Conservation (phyloP, 768 basidiomycete species). For the Amanita jacksonii region DNA sequence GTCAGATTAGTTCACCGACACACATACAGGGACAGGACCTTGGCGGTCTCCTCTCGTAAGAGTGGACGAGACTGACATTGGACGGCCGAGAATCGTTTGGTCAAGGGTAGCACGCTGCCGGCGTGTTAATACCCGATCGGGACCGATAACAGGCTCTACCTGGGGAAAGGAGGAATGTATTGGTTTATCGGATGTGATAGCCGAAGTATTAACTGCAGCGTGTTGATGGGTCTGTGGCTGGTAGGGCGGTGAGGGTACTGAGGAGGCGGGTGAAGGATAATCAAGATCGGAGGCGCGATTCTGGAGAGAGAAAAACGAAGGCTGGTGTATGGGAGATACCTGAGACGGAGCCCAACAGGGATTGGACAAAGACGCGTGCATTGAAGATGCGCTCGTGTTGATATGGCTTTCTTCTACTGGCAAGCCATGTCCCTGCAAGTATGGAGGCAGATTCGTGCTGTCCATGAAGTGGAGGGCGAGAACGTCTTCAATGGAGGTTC, state of each 20-base stretch:
- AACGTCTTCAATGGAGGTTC: slow-evolving; percentile 1
- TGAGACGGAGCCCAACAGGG: slow-evolving; percentile 9
- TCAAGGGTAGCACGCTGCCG: slow-evolving; percentile 28
- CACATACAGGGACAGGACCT: slow-evolving; percentile 14
- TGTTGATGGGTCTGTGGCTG: slow-evolving; percentile 19
- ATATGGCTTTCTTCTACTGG: not conserved
- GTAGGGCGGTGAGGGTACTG: slow-evolving; percentile 25
- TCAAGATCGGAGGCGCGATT: slow-evolving; percentile 23
- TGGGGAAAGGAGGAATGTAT: slow-evolving; percentile 25
- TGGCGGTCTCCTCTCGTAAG: slow-evolving; percentile 12
- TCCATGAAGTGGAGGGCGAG: slow-evolving; percentile 6
- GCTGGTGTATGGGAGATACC: slow-evolving; percentile 6
- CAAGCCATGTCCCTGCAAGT: slow-evolving; percentile 1
- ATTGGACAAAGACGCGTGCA: slow-evolving; percentile 17
- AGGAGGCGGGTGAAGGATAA: slow-evolving; percentile 31
- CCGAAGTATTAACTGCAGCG: slow-evolving; percentile 17
- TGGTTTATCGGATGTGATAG: slow-evolving; percentile 13
- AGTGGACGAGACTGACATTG: slow-evolving; percentile 15
- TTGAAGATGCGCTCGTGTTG: slow-evolving; percentile 9
- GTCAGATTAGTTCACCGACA: slow-evolving; percentile 3
- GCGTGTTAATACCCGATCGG: slow-evolving; percentile 34
- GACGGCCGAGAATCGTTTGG: slow-evolving; percentile 17
- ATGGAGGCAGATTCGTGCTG: slow-evolving; percentile 3
- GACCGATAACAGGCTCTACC: slow-evolving; percentile 43
- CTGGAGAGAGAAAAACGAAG: slow-evolving; percentile 13